Base-by-base conservation (phyloP, 345 rosid genomes). In the Eutrema japonicum region DNA sequence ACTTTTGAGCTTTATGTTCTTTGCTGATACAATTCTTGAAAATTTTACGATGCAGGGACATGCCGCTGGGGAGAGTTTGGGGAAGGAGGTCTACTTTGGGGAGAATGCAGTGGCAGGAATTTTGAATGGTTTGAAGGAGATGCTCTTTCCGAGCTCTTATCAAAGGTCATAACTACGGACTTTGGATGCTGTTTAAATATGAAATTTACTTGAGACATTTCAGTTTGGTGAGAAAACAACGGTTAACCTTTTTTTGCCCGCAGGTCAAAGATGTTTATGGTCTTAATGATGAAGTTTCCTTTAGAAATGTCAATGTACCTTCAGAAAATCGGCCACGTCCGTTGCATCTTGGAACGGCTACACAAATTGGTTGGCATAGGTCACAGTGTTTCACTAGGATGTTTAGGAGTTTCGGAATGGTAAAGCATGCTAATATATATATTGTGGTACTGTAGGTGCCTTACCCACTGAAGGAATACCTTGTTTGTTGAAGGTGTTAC, bases 31-130 rank as follows among this genome's bases (percentile, higher is more conserved):
- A 53, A 22, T 76, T 70, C 26, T 64, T 40, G 41, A 26, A 14
- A 16, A 40, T 2, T 11, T 18, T 62, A 47, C 32, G 37, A 18
- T 76, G 69, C 77, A 95, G 99, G 96, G 68, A 95, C 97, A 11
- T 86, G 84, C 53, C 86, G 90, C n/a, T 95, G 99, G 99, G 96
- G 97, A 79, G 99, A 92, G 80, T 95, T 82, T 72, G 99, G 99
- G 43, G 87, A 83, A 79, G 99, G 99, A 32, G 99, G 97, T 70
- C 73, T 95, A 57, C 80, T 95, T 74, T 95, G 99, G 99, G 97
- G 96, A 64, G 99, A 91, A 79, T 95, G 97, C 76, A 82, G 45
- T 75, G 78, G 83, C 59, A 83, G 91, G 64, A 83, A 80, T 77
- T 91, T 89, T 79, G 96, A 95, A 64, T 95, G 99, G 99, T 83